These are phyloP conservation scores for Mortierella sp. DNA, from an alignment of 371 early-diverging fungal genomes.

Conservation along the genomic window DNA sequence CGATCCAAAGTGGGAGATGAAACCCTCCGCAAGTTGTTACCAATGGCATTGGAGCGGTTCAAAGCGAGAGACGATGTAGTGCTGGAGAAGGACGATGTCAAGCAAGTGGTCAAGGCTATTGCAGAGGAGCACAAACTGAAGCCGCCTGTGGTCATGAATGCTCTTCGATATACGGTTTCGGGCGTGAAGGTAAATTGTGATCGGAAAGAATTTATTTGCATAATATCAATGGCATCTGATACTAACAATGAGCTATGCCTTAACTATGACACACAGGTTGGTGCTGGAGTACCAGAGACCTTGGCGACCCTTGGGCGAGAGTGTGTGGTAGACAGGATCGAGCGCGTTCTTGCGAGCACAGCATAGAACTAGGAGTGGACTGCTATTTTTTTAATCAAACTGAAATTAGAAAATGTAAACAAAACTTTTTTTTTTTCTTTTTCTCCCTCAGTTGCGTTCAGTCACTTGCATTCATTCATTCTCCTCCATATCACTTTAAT, in stretches of 20 bases:
- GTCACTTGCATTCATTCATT: slow-evolving; percentile 6
- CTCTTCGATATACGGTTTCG: slow-evolving; percentile 69
- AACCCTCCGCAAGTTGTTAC: slow-evolving; percentile 54
- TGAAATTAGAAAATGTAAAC: slow-evolving; percentile 2
- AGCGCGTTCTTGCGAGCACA: slow-evolving; percentile 9
- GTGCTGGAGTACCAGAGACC: slow-evolving; percentile 71
- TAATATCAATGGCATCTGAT: no score
- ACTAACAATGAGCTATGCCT: no score
- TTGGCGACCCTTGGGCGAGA: slow-evolving; percentile 63
- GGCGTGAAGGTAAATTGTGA: slow-evolving; percentile 67
- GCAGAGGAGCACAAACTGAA: slow-evolving; percentile 58
- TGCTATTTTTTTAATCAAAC: slow-evolving; percentile 8
- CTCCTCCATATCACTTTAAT: slow-evolving; percentile 4
- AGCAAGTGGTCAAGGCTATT: slow-evolving; percentile 18
- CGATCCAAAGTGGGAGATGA: slow-evolving; percentile 61
- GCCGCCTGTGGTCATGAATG: slow-evolving; percentile 68
- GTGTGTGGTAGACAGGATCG: slow-evolving; percentile 54
- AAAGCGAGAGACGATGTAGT: slow-evolving; percentile 3
- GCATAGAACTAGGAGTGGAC: slow-evolving; percentile 2
- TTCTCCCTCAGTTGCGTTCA: slow-evolving; percentile 1
- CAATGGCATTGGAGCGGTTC: slow-evolving; percentile 47
- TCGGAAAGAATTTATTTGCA: no score
- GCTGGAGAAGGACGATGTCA: slow-evolving; percentile 30
- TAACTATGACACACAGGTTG: slow-evolving; percentile 50
- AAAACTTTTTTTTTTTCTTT: slow-evolving; percentile 34